Percentiles rank a stretch among this genome's conserved stretches.
These are phyloP conservation scores for Jacaranda mimosifolia DNA, from an alignment of 257 asterid genomes.

Conservation along the genomic window DNA sequence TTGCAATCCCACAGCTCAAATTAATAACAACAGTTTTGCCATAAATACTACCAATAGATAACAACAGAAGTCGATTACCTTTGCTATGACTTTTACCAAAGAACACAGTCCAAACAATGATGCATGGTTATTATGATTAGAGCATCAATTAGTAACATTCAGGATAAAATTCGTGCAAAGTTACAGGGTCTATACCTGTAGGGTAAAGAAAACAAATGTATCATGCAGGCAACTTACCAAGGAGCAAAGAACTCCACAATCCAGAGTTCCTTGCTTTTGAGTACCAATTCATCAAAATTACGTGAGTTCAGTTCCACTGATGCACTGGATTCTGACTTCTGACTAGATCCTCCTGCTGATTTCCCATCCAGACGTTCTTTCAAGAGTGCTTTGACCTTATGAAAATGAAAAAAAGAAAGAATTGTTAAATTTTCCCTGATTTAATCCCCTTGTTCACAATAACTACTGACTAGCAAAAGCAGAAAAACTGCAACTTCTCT, in stretches of 20 bases:
- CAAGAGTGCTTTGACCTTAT: slow-evolving; percentile 73
- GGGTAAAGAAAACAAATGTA: not conserved
- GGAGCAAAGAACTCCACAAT: slow-evolving; percentile 98
- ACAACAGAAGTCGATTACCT: not conserved
- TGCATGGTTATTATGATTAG: not conserved
- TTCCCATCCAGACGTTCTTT: slow-evolving; percentile 89
- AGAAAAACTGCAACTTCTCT: slow-evolving; percentile 22
- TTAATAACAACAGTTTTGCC: not conserved
- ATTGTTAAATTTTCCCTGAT: not conserved
- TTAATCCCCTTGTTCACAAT: slow-evolving; percentile 8
- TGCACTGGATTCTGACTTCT: slow-evolving; percentile 85
- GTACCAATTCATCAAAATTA: slow-evolving; percentile 88
- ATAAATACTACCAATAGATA: not conserved
- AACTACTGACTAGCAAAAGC: slow-evolving; percentile 31
- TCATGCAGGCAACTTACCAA: slow-evolving; percentile 64
- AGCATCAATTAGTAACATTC: slow-evolving; percentile 8
- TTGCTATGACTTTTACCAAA: not conserved
- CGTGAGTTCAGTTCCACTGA: slow-evolving; percentile 83
- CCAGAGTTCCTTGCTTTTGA: slow-evolving; percentile 95
- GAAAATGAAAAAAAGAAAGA: not conserved
- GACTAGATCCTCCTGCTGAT: slow-evolving; percentile 81
- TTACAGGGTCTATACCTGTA: not conserved
- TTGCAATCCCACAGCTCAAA: not conserved
- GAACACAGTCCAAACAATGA: not conserved
- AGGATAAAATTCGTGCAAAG: not conserved